phyloP scores from a whole-genome alignment of 179 eudicot genomes.

The Vitellaria paradoxa region DNA sequence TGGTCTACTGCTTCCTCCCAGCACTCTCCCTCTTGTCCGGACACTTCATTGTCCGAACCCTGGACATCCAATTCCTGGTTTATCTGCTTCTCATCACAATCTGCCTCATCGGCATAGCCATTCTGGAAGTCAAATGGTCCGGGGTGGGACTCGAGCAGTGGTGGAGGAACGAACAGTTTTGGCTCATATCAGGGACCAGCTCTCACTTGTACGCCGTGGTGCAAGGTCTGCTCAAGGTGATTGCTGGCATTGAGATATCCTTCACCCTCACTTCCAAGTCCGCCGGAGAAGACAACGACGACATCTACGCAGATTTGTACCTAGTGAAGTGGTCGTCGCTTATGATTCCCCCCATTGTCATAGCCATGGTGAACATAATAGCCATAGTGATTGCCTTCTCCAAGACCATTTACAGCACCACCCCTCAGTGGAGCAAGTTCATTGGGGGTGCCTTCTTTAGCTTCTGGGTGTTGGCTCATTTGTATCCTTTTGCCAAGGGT shows the following conservation, averaged over 20 bases:
- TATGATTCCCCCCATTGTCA: slow-evolving; percentile 90
- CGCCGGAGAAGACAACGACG: slow-evolving; percentile 64
- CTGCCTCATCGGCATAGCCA: slow-evolving; percentile 57
- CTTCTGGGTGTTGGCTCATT: slow-evolving; percentile 85
- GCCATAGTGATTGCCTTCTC: slow-evolving; percentile 58
- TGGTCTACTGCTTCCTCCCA: slow-evolving; percentile 86
- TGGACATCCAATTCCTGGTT: slow-evolving; percentile 51
- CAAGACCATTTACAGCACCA: slow-evolving; percentile 39
- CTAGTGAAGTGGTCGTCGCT: slow-evolving; percentile 81
- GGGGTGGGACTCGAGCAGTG: slow-evolving; percentile 78
- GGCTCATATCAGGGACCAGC: slow-evolving; percentile 88
- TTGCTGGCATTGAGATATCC: slow-evolving; percentile 86
- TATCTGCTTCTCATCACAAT: slow-evolving; percentile 58
- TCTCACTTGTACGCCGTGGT: slow-evolving; percentile 81
- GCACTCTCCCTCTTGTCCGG: slow-evolving; percentile 86
- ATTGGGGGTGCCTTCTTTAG: slow-evolving; percentile 79
- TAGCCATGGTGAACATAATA: slow-evolving; percentile 71
- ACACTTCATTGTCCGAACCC: slow-evolving; percentile 62
- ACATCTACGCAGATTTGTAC: slow-evolving; percentile 66
- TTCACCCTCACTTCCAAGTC: slow-evolving; percentile 82
- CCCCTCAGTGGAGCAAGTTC: slow-evolving; percentile 72
- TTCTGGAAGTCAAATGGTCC: slow-evolving; percentile 85
- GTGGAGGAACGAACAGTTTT: slow-evolving; percentile 95
- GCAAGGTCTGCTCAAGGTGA: slow-evolving; percentile 80
- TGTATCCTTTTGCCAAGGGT: slow-evolving; percentile 88